Base-by-base conservation (phyloP, 805 yeast species). In the Kodamaea neixiangensis region DNA sequence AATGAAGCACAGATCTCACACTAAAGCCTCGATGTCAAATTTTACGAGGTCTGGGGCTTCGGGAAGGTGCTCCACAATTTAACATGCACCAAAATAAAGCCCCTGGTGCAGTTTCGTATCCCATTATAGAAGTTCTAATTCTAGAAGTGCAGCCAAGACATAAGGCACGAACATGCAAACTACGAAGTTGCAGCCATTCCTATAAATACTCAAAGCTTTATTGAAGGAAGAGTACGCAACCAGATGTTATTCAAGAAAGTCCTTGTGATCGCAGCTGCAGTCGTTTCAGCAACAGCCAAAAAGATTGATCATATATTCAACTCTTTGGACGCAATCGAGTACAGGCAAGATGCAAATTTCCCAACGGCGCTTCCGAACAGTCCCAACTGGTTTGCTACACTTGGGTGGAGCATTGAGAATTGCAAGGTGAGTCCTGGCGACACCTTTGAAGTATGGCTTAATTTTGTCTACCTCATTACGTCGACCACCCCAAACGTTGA, bases 391-490 rank as follows among this genome's bases (percentile, higher is more conserved):
- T 25, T 22, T 17, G 57, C 46, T 2, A 43, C 47, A 2, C 18
- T 57, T 15, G 21, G 29, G 9, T 57, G 60, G 60, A 22, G 31
- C n/a, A 42, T 57, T 33, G 5, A 21, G 5, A 46, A 54, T 7
- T 13, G 42, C 9, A 31, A 40, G 14, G 51, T 51, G 4, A 14
- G 22, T 7, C 17, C 51, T 3, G 62, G 62, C 6, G 62, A 59
- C 40, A 54, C 61, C 7, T 59, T 59, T 44, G 34, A 50, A 7
- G 50, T 60, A 35, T 33, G 19, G 13, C 46, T 60, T 39, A 62
- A 62, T 5, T 51, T 55, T 52, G 60, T 50, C 33, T 58, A 44
- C 47, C 57, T 53, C 44, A 52, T 53, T 34, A 56, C 60, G 11
- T 3, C 54, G 7, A 17, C 41, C 7, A 14, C 46, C 2, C 13